These are phyloP conservation scores for Curvularia sp. DNA, from an alignment of 2,329 filamentous ascomycete genomes.

Conservation along the genomic window DNA sequence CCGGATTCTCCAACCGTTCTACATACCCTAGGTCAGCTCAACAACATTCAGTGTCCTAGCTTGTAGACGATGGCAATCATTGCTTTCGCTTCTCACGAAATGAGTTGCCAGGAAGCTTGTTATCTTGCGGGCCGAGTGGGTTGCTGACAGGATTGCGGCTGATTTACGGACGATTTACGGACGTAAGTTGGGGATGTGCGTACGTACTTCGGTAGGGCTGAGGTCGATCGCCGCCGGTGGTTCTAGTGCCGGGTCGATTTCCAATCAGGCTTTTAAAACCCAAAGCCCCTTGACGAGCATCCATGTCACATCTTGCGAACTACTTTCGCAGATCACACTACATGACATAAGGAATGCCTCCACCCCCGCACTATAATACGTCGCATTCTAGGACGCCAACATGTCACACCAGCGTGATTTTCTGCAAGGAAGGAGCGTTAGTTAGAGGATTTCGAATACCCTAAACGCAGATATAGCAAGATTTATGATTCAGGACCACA, in stretches of 20 bases:
- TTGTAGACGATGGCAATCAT: not conserved
- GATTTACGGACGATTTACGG: not conserved
- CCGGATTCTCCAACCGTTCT: not conserved
- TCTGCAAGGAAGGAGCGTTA: not conserved
- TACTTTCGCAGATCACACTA: too few species aligned
- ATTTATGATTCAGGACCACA: not conserved
- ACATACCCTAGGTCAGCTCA: not conserved
- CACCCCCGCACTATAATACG: not conserved
- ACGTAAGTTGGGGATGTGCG: not conserved
- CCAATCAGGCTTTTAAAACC: not conserved
- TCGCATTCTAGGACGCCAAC: not conserved
- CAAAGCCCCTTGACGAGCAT: not conserved
- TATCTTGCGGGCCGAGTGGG: not conserved
- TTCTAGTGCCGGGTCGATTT: not conserved
- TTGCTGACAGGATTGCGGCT: not conserved
- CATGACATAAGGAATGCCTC: not conserved
- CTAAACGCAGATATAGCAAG: not conserved
- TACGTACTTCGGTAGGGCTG: not conserved
- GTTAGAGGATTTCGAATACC: not conserved
- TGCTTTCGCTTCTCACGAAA: not conserved
- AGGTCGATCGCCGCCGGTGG: not conserved
- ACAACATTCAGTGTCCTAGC: not conserved
- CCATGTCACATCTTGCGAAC: not conserved
- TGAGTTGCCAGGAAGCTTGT: not conserved
- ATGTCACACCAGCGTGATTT: not conserved